Base-by-base conservation (phyloP, 2,329 filamentous ascomycete genomes). In the Dactylonectria estremocensis region DNA sequence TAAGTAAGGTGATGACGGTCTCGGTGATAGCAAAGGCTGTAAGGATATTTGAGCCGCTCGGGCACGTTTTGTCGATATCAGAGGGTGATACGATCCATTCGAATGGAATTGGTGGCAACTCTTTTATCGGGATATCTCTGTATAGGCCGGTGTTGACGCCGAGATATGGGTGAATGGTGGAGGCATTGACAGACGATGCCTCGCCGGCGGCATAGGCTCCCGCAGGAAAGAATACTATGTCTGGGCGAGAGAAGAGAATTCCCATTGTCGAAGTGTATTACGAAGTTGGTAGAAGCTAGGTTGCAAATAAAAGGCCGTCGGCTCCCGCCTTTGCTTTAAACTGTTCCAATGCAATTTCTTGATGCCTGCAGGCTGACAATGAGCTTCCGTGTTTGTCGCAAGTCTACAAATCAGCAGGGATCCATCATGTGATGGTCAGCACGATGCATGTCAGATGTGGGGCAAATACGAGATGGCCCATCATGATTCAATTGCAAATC, bases 11-110 rank as follows among this genome's bases (percentile, higher is more conserved):
- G 16, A 74, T 71, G n/a, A 74, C 37, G 2, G 54, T 69, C 13
- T 76, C 74, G 0, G 73, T 63, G 8, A 74, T 61, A 11, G 62
- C 73, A 28, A 76, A 76, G 50, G 62, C 67, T 9, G 65, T 67
- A 9, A 75, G 22, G 11, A 74, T 69, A 3, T 57, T 62, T 3
- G 58, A 55, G 0, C 62, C 64, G 5, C 63, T 55, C 8, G 71
- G 72, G 22, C 73, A 74, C 3, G 70, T 56, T 18, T 49, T 18
- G 64, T 49, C 18, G 64, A 72, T 13, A 10, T 59, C 37, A 3
- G 59, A 61, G 5, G 71, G 70, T 10, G 71, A 73, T 11, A 75
- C 50, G 4, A 75, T 74, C 72, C 71, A 75, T 62, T 75, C 73
- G 6, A 72, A 70, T 1, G 72, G 73, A 33, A 75, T 70, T 1